Evolutionary conservation across 2,329 filamentous ascomycete genomes (phyloP), one percentile per base, ranked within the genome.

Genomic region (Tolypocladium sp.): DNA sequence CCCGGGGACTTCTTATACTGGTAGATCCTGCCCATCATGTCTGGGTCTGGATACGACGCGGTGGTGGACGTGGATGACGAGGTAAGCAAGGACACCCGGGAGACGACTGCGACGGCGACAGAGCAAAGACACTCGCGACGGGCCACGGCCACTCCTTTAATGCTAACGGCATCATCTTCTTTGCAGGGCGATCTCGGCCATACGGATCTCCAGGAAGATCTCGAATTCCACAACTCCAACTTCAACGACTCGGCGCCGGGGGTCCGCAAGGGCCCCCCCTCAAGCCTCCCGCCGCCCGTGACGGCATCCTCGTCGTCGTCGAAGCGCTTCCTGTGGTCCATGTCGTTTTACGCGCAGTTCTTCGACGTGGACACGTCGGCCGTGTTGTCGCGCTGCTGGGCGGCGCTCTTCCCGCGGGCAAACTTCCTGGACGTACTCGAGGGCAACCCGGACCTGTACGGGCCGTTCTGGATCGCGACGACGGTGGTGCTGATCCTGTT

Each of bases 391-490:
- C 89, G 94, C 65, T 97, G 94, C 76, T 87, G 87, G 74, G 89
- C 92, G 1, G 88, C 93, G n/a, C 78, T 97, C 44, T 96, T 89
- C 74, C 94, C 94, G 53, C 87, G 91, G 63, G 88, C 88, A 60
- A 97, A 96, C 79, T 99, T 99, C 76, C 87, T 99, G 63, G 94
- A 99, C 71, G 91, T 97, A 41, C 83, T 99, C 35, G 94, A 99
- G 72, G 94, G 94, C 25, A 97, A 97, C 73, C 91, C 94, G 1
- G 94, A 99, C 70, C 79, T 99, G 40, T 99, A 99, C 79, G 93
- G 93, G 1, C 94, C 94, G 1, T 92, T 97, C 71, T 99, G 94
- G 94, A 97, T 99, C 76, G 94, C 94, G 12, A 97, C 94, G 0
- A 97, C 94, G 0, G 94, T 99, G 12, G 88, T 99, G 15, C 83